These are phyloP conservation scores for Hirschfeldia incana DNA, from an alignment of 345 rosid genomes.

Conservation along the genomic window DNA sequence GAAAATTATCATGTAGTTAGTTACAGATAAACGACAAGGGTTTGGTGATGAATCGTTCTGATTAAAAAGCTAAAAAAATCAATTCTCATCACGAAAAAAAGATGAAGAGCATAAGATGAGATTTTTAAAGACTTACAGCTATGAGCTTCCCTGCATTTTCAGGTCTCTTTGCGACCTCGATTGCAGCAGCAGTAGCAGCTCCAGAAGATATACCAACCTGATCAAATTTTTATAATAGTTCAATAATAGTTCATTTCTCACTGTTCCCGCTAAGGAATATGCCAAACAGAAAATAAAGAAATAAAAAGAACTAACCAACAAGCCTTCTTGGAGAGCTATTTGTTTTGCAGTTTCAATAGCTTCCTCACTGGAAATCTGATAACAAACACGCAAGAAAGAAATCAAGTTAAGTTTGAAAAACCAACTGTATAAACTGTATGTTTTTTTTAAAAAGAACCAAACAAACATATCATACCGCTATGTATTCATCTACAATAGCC, in stretches of 20 bases:
- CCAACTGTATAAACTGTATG: no score
- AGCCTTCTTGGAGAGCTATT: conserved; percentile 93
- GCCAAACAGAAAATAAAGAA: not conserved
- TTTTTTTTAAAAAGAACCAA: not conserved
- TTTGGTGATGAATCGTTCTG: not conserved
- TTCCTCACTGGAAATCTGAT: conserved; percentile 86
- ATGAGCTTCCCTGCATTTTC: conserved; percentile 92
- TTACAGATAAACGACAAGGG: conserved; percentile 19
- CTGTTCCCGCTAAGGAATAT: not conserved
- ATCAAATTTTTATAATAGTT: not conserved
- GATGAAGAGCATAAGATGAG: not conserved
- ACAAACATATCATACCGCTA: conserved; percentile 50
- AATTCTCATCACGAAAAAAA: not conserved
- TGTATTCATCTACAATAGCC: conserved; percentile 76
- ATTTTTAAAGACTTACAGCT: conserved; percentile 54
- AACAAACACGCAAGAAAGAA: conserved; percentile 2
- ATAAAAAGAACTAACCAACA: conserved; percentile 64
- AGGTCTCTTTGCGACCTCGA: conserved; percentile 82
- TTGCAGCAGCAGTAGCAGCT: conserved; percentile 93
- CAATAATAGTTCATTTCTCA: not conserved
- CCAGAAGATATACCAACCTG: conserved; percentile 99
- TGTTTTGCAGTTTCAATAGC: conserved; percentile 93
- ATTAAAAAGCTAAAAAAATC: not conserved
- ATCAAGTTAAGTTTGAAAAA: not conserved
- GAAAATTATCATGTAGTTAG: not conserved